Conservation (phyloP, 495 filamentous ascomycete species). For the Aspergillus haitiensis region DNA sequence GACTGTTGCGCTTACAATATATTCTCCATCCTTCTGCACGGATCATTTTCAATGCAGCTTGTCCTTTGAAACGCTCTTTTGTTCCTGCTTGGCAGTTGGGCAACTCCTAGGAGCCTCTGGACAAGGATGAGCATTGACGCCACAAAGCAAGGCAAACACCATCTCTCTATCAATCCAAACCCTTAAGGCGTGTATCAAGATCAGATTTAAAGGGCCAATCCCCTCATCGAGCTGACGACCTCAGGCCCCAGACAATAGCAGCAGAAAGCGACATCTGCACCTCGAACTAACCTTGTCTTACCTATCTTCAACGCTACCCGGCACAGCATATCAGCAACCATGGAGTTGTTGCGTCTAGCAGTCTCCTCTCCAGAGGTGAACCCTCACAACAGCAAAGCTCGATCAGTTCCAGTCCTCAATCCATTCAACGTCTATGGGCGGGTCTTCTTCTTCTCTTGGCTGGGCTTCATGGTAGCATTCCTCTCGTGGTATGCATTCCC, state of each 20-base stretch:
- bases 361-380: slow-evolving; percentile 54
- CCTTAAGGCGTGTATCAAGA: not conserved
- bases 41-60: not conserved
- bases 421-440: slow-evolving; percentile 78
- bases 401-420: slow-evolving; percentile 79
- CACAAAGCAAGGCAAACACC: not conserved
- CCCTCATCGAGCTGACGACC: not conserved
- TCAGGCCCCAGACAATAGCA: not conserved
- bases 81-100: slow-evolving; percentile 10
- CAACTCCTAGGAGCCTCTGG: slow-evolving; percentile 16
- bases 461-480: slow-evolving; percentile 94
- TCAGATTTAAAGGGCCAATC: not conserved
- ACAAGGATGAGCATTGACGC: slow-evolving; percentile 1
- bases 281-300: not conserved
- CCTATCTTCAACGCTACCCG: too few relatives aligned
- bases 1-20: slow-evolving; percentile 12
- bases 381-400: slow-evolving; percentile 78
- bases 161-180: not conserved
- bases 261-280: not conserved
- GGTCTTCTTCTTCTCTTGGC: slow-evolving; percentile 92
- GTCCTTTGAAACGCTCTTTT: not conserved
- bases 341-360: slow-evolving; percentile 31
- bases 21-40: not conserved
- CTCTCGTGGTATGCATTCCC: slow-evolving; percentile 87
- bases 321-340: slow-evolving; percentile 2